Conservation (phyloP, 2,329 filamentous ascomycete species). For the Pseudogymnoascus sp. region DNA sequence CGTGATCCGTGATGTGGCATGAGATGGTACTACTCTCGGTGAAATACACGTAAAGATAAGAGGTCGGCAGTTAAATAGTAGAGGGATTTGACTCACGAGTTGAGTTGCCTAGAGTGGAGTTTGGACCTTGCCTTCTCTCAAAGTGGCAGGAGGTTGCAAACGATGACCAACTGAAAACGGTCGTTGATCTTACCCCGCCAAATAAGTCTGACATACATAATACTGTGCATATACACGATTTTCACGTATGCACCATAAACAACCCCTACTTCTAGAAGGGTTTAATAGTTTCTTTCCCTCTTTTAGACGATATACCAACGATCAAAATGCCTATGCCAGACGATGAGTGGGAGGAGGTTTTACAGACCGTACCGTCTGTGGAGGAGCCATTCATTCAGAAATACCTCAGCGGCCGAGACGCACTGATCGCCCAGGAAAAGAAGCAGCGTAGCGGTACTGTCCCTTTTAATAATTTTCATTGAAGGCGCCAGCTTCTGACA, state of each 20-base stretch:
- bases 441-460: conserved; percentile 66
- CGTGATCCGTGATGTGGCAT: background rate
- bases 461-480: conserved; percentile 6
- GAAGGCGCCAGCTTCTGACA: conserved; percentile 21
- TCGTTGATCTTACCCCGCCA: conserved; percentile 1
- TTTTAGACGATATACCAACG: background rate
- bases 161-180: conserved; percentile 4
- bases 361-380: conserved; percentile 46
- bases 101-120: conserved; percentile 5
- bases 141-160: conserved; percentile 8
- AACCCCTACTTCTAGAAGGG: background rate
- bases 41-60: background rate
- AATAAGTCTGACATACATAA: background rate
- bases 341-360: conserved; percentile 52
- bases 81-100: background rate
- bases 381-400: conserved; percentile 73
- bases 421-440: conserved; percentile 73
- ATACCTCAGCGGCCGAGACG: conserved; percentile 68
- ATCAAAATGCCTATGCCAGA: conserved; percentile 29
- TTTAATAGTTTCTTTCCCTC: background rate
- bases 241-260: conserved; percentile 6
- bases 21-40: background rate
- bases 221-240: background rate
- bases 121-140: background rate
- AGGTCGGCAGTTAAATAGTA: background rate